Evolutionary conservation across 495 filamentous ascomycete species (phyloP).

Genomic region (Pseudoneurospora amorphoporcata): DNA sequence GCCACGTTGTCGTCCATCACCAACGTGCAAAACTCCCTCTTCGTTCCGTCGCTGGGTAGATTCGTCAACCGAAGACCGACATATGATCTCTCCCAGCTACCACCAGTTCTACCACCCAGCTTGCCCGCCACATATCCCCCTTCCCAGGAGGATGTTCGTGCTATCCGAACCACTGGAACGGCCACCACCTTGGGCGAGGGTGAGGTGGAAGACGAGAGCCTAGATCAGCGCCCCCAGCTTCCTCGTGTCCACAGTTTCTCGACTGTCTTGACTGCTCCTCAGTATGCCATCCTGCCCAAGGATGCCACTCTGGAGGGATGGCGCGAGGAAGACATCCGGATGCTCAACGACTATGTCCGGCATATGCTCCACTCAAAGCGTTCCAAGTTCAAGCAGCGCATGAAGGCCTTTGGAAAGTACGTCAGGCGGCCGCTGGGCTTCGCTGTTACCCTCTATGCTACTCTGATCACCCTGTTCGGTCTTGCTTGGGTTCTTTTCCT

Average conservation of each 20-base stretch:
- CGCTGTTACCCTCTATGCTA: slow-evolving; percentile 69
- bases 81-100: slow-evolving; percentile 52
- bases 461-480: slow-evolving; percentile 69
- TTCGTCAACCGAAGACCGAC: slow-evolving; percentile 62
- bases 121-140: slow-evolving; percentile 13
- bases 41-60: slow-evolving; percentile 57
- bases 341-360: slow-evolving; percentile 70
- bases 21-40: slow-evolving; percentile 72
- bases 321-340: slow-evolving; percentile 55
- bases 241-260: slow-evolving; percentile 29
- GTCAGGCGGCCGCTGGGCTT: slow-evolving; percentile 62
- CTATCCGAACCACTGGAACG: background rate
- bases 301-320: slow-evolving; percentile 57
- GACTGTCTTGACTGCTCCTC: slow-evolving; percentile 31
- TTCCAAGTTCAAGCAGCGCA: slow-evolving; percentile 60
- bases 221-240: background rate
- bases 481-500: slow-evolving; percentile 76
- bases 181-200: background rate
- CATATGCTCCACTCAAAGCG: slow-evolving; percentile 73
- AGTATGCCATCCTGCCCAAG: slow-evolving; percentile 53
- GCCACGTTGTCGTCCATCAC: slow-evolving; percentile 63
- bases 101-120: slow-evolving; percentile 3
- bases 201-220: background rate
- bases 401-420: slow-evolving; percentile 70
- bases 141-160: slow-evolving; percentile 10